Base-by-base conservation (phyloP, 495 filamentous ascomycete genomes). In the Trichoderma gamsii region DNA sequence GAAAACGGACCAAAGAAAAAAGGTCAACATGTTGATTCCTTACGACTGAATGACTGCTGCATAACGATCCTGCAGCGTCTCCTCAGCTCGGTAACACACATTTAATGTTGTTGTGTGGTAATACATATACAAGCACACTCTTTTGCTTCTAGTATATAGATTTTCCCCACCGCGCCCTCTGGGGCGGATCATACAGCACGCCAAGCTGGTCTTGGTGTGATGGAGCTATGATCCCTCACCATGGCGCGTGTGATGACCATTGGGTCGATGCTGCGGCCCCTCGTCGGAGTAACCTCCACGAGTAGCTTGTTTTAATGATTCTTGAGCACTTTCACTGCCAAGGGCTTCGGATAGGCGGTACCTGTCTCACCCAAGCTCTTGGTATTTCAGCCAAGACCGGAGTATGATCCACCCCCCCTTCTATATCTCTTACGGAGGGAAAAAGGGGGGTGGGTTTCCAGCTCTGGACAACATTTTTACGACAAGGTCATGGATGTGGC, bases 221-320 rank as follows among this genome's bases (percentile, higher is more conserved):
- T 27, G 27, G 9, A 51, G 65, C 41, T n/a, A 46, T 18, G n/a
- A 29, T 49, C 65, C 16, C 44, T 32, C 23, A 32, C 29, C 23
- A 15, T 23, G 56, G 27, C 65, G 65, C 65, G 44, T 29, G 65
- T 66, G 65, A 61, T 66, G 44, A 66, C 65, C 41, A 66, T 66
- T 44, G 65, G 65, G 65, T 66, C 65, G 65, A 29, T 66, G 65
- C 65, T 66, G 23, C 65, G 65, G 44, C 65, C 65, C 65, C 65
- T 66, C 65, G 56, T 9, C 8, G 51, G 27, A 29, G 56, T 61
- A 23, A 32, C 27, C 2, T 32, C 25, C 56, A 25, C 56, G 56
- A 61, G 56, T 32, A 61, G 56, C 29, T 56, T 56, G 51, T 25
- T 56, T 25, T 56, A n/a, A n/a, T 61, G 56, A 61, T 61, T 32